Conservation (phyloP, 805 yeast genomes). For the Wickerhamomyces chaumierensis region DNA sequence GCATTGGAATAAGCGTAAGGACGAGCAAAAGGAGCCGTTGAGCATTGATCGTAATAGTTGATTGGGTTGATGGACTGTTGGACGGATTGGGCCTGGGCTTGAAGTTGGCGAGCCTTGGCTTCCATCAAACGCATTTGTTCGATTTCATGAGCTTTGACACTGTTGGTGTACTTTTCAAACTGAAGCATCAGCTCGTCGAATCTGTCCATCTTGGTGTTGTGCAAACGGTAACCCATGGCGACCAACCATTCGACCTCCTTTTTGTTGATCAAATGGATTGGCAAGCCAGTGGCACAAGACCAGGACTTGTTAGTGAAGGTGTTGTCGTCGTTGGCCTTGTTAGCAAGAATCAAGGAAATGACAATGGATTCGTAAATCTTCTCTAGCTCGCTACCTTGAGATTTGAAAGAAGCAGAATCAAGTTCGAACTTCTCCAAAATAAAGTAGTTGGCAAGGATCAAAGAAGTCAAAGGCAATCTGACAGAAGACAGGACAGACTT, state of each 20-base stretch:
- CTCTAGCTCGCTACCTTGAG: slow-evolving; percentile 19
- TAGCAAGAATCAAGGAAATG: slow-evolving; percentile 70
- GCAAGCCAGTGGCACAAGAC: slow-evolving; percentile 89
- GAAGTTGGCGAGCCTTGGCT: slow-evolving; percentile 1
- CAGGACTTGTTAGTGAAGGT: slow-evolving; percentile 92
- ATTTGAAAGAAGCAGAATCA: slow-evolving; percentile 22
- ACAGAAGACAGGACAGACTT: slow-evolving; percentile 74
- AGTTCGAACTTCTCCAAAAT: slow-evolving; percentile 49
- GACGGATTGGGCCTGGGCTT: slow-evolving; percentile 3
- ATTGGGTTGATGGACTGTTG: slow-evolving; percentile 5
- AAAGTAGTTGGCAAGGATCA: slow-evolving; percentile 70
- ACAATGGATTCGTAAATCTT: slow-evolving; percentile 44
- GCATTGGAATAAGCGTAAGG: slow-evolving; percentile 4
- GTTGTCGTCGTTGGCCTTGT: slow-evolving; percentile 92
- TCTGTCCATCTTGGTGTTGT: slow-evolving; percentile 21
- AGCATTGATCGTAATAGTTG: slow-evolving; percentile 3
- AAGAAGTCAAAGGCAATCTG: slow-evolving; percentile 73
- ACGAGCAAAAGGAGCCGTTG: slow-evolving; percentile 3
- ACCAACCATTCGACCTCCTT: slow-evolving; percentile 65
- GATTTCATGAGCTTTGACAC: slow-evolving; percentile 12
- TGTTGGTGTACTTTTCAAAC: slow-evolving; percentile 14
- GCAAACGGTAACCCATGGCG: slow-evolving; percentile 49
- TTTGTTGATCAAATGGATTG: slow-evolving; percentile 44
- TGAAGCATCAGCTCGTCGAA: slow-evolving; percentile 14
- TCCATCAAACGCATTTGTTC: slow-evolving; percentile 3